Evolutionary conservation across 2,329 filamentous ascomycete species (phyloP).

Genomic region (Penicillium digitatum): DNA sequence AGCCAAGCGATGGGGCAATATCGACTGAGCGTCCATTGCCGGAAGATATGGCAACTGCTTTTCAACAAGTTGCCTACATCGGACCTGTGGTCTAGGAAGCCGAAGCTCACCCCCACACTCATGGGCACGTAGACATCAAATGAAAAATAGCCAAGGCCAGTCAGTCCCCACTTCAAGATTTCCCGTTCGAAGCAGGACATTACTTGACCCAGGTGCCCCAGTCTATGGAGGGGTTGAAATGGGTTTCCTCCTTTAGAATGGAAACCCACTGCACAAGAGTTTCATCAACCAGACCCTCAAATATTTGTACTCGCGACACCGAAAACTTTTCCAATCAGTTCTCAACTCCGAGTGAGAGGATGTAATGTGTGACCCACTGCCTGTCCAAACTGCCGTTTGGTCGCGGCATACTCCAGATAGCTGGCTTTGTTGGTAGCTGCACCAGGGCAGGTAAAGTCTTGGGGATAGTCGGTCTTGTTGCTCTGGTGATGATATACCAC

Average conservation of each 20-base stretch:
- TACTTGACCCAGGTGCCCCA: not conserved
- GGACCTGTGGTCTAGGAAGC: not conserved
- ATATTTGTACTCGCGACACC: not conserved
- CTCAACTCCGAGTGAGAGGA: not conserved
- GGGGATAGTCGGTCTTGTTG: not conserved
- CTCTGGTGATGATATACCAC: not conserved
- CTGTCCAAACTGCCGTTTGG: not conserved
- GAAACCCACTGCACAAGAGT: not conserved
- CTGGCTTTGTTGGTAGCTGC: not conserved
- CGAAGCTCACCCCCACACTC: not conserved
- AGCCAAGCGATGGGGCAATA: not conserved
- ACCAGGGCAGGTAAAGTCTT: not conserved
- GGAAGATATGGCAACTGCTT: not conserved
- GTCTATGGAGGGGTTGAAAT: not conserved
- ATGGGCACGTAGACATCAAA: not conserved
- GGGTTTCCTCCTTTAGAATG: not conserved
- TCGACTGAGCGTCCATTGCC: not conserved
- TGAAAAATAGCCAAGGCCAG: not conserved
- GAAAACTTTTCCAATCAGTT: not conserved
- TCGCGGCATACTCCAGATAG: not conserved
- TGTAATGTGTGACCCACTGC: not conserved
- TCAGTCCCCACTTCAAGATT: not conserved
- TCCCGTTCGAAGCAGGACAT: not conserved
- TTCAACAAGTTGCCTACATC: not conserved
- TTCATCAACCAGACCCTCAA: not conserved